Conservation (phyloP, 1,284 basidiomycete genomes). For the Trichosporon coremiiforme region DNA sequence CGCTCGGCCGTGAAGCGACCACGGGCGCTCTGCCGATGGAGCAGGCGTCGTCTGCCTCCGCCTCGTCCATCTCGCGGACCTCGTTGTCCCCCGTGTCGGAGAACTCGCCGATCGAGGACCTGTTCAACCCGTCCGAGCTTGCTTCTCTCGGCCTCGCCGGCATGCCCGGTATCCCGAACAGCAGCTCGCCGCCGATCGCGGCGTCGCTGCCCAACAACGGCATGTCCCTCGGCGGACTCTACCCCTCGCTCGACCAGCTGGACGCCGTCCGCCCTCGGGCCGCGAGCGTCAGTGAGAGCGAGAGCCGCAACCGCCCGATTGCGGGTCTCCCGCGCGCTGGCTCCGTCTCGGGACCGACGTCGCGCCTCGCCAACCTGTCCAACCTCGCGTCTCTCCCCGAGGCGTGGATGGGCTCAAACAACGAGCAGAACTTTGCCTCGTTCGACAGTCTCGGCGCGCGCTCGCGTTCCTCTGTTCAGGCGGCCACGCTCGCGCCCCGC, state of each 20-base stretch:
- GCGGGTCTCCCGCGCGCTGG: slow-evolving; percentile 37
- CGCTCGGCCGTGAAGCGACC: slow-evolving; percentile 53
- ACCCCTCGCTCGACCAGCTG: slow-evolving; percentile 16
- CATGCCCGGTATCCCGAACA: slow-evolving; percentile 54
- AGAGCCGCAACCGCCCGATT: slow-evolving; percentile 27
- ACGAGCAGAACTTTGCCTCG: slow-evolving; percentile 32
- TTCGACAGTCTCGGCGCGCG: slow-evolving; percentile 49
- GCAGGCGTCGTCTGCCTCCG: slow-evolving; percentile 26
- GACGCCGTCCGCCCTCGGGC: slow-evolving; percentile 32
- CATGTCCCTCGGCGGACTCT: slow-evolving; percentile 44
- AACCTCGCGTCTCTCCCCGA: slow-evolving; percentile 8
- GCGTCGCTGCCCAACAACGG: slow-evolving; percentile 20
- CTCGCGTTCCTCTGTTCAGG: slow-evolving; percentile 35
- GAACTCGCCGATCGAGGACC: slow-evolving; percentile 47
- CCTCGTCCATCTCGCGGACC: slow-evolving; percentile 32
- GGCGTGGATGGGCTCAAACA: slow-evolving; percentile 12
- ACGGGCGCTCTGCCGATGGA: slow-evolving; percentile 31
- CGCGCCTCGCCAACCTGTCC: slow-evolving; percentile 5
- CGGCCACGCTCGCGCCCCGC: slow-evolving; percentile 43
- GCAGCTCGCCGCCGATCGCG: slow-evolving; percentile 19
- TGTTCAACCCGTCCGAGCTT: slow-evolving; percentile 56
- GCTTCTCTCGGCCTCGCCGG: slow-evolving; percentile 55
- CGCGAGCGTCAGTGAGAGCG: slow-evolving; percentile 22
- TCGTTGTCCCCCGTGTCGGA: slow-evolving; percentile 52
- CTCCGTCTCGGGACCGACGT: slow-evolving; percentile 32